Conservation (phyloP, 768 basidiomycete species). For the Rhodosporidiobolus sp. region DNA sequence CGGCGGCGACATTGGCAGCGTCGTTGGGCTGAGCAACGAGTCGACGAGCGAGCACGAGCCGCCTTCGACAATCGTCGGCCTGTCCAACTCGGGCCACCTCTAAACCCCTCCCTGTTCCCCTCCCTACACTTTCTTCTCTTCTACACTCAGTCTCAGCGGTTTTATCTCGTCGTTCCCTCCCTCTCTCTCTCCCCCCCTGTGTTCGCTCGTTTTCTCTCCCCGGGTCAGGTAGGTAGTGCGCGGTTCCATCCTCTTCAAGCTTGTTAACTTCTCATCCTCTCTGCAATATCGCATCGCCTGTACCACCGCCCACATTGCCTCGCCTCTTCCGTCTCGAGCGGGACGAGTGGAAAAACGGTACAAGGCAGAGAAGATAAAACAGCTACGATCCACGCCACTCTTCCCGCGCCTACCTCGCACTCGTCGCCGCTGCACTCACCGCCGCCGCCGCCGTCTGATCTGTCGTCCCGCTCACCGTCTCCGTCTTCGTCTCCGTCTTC, state of each 20-base stretch:
- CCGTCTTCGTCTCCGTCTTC: background rate
- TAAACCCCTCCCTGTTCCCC: background rate
- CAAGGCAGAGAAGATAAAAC: too few species aligned
- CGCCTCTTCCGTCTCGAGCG: too few species aligned
- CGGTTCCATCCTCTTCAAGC: too few species aligned
- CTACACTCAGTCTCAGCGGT: too few species aligned
- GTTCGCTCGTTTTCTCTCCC: too few species aligned
- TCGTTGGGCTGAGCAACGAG: constrained; percentile 30
- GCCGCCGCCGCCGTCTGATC: background rate
- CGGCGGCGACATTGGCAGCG: constrained; percentile 25
- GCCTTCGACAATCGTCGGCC: constrained; percentile 9
- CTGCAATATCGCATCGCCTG: too few species aligned
- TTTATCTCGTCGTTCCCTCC: too few species aligned
- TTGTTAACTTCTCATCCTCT: too few species aligned
- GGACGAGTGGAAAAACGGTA: too few species aligned
- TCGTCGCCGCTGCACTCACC: background rate
- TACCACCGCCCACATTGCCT: too few species aligned
- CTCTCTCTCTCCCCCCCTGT: too few species aligned
- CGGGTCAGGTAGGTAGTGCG: too few species aligned
- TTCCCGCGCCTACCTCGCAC: background rate
- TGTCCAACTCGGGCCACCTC: background rate
- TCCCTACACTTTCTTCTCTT: background rate
- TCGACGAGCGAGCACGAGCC: background rate
- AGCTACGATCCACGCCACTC: background rate
- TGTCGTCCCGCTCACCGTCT: background rate